These are phyloP conservation scores for Berberis vulgaris DNA, from an alignment of 164 flowering plant genomes.

Conservation along the genomic window DNA sequence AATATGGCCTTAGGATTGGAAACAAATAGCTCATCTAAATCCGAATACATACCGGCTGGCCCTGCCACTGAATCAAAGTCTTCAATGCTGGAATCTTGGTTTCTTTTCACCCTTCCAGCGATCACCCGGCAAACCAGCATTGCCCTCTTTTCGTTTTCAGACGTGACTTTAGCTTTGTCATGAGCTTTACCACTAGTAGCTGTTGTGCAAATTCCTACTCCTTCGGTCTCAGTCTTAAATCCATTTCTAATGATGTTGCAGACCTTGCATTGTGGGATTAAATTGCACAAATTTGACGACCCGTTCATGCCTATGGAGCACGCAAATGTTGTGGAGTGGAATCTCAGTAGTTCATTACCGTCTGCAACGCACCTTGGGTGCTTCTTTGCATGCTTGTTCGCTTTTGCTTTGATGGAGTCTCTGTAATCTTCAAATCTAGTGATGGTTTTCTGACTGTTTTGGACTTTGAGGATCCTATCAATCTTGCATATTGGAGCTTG, in stretches of 20 bases:
- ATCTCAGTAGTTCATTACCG: slow-evolving; percentile 89
- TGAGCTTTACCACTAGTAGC: slow-evolving; percentile 89
- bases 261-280: slow-evolving; percentile 44
- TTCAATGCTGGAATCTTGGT: slow-evolving; percentile 34
- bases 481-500: slow-evolving; percentile 68
- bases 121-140: slow-evolving; percentile 95
- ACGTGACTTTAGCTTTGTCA: slow-evolving; percentile 27
- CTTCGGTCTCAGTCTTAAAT: slow-evolving; percentile 31
- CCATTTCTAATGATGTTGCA: slow-evolving; percentile 78
- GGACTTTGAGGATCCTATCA: slow-evolving; percentile 83
- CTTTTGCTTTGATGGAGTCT: slow-evolving; percentile 64
- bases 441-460: slow-evolving; percentile 69
- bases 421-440: slow-evolving; percentile 75
- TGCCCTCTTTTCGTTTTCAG: slow-evolving; percentile 54
- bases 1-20: slow-evolving; percentile 72
- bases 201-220: slow-evolving; percentile 57
- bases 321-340: slow-evolving; percentile 61
- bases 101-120: slow-evolving; percentile 82
- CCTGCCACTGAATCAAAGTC: slow-evolving; percentile 79
- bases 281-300: slow-evolving; percentile 64
- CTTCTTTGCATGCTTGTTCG: slow-evolving; percentile 54
- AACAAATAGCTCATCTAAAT: slow-evolving; percentile 82
- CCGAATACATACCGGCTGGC: slow-evolving; percentile 47
- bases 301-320: slow-evolving; percentile 80
- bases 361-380: slow-evolving; percentile 87